Conservation (phyloP, 2,329 filamentous ascomycete species). For the Helotiales sp. region DNA sequence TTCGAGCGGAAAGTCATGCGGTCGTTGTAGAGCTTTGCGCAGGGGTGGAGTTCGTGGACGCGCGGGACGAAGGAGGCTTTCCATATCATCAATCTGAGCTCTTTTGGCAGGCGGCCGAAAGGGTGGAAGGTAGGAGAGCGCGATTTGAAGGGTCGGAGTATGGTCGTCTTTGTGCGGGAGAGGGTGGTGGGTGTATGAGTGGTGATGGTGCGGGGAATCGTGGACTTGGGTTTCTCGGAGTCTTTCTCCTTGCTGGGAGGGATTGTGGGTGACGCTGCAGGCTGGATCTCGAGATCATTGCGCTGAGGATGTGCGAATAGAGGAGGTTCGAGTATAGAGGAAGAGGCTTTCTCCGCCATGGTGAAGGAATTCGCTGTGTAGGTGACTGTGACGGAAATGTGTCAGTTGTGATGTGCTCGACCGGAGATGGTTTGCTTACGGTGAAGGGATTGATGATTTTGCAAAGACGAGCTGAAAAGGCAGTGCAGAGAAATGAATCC, state of each 20-base stretch:
- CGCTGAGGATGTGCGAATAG: not conserved
- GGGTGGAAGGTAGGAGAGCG: slow-evolving; percentile 17
- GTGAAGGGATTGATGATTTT: no score
- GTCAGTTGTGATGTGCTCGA: not conserved
- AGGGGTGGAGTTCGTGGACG: slow-evolving; percentile 35
- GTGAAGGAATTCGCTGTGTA: not conserved
- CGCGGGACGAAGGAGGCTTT: slow-evolving; percentile 24
- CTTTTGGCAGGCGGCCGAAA: slow-evolving; percentile 28
- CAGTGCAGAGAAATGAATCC: no score
- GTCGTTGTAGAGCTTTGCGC: slow-evolving; percentile 32
- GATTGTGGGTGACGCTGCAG: no score
- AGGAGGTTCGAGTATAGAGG: not conserved
- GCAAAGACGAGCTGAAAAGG: no score
- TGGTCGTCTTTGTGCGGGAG: slow-evolving; percentile 74
- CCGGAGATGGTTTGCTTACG: not conserved
- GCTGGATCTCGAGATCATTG: not conserved
- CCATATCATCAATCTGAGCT: slow-evolving; percentile 33
- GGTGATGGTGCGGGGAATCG: not conserved
- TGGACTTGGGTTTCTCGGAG: not conserved
- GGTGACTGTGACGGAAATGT: not conserved
- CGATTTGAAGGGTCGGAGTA: slow-evolving; percentile 18
- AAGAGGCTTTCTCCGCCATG: not conserved
- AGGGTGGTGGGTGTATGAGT: not conserved
- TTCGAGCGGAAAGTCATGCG: slow-evolving; percentile 36
- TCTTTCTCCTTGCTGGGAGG: not conserved